Conservation (phyloP, 352 stramenopile genomes). For the Phytophthora boehmeriae region DNA sequence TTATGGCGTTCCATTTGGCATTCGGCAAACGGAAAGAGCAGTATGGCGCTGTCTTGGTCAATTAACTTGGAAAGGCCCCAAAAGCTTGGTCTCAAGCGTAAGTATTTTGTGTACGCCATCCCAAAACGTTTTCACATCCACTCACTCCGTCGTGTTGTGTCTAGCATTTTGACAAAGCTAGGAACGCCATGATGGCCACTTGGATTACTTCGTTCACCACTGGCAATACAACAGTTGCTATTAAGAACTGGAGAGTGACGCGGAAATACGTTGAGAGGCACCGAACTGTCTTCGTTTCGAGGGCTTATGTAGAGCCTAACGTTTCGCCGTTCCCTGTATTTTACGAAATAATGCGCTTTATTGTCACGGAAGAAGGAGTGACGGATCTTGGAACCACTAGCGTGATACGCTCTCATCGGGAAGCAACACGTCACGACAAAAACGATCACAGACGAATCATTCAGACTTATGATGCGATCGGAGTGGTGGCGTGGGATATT, state of each 20-base stretch:
- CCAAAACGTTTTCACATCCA: not conserved
- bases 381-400: constrained; percentile 4
- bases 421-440: constrained; percentile 12
- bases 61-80: constrained; percentile 3
- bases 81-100: constrained; percentile 16
- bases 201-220: constrained; percentile 13
- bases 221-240: not conserved
- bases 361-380: constrained; percentile 3
- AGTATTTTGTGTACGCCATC: not conserved
- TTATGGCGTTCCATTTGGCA: constrained; percentile 12
- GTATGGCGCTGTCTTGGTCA: constrained; percentile 18
- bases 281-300: constrained; percentile 12
- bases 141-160: not conserved
- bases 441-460: constrained; percentile 3
- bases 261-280: constrained; percentile 16
- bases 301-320: constrained; percentile 7
- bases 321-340: constrained; percentile 5
- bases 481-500: constrained; percentile 4
- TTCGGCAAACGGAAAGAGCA: constrained; percentile 4
- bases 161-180: constrained; percentile 16
- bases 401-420: constrained; percentile 11
- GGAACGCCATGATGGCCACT: constrained; percentile 10
- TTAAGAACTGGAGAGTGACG: constrained; percentile 16
- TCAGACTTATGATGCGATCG: not conserved
- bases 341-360: constrained; percentile 14